phyloP scores from a whole-genome alignment of 2,329 filamentous ascomycete genomes.

The Venturia pyrina region DNA sequence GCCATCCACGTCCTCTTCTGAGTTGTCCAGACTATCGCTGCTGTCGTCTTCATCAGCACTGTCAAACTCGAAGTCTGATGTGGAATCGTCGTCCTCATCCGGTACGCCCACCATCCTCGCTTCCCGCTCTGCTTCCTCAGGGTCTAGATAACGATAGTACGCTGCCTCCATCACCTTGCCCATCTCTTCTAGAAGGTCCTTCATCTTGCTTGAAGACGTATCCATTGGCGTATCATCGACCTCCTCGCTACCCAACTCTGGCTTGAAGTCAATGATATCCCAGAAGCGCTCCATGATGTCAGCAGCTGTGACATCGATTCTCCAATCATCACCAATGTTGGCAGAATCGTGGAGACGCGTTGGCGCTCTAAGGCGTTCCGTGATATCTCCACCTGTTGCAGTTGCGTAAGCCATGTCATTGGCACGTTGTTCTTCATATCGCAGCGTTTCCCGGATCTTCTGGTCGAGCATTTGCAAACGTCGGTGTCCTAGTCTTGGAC shows the following conservation, averaged over 20 bases:
- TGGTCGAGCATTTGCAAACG: not conserved
- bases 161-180: not conserved
- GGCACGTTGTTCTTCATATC: not conserved
- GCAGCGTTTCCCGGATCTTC: not conserved
- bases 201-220: not conserved
- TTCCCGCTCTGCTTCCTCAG: not conserved
- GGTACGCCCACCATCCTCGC: not conserved
- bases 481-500: not conserved
- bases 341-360: not conserved
- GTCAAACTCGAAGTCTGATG: not conserved
- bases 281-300: slow-evolving; percentile 5
- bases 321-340: not conserved
- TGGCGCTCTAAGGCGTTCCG: not conserved
- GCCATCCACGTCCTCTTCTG: not conserved
- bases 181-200: not conserved
- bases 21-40: not conserved
- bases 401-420: not conserved
- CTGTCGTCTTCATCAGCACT: not conserved
- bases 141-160: not conserved
- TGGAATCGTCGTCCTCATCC: not conserved
- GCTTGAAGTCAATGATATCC: not conserved
- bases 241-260: not conserved
- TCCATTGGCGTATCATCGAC: not conserved
- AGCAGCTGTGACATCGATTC: not conserved
- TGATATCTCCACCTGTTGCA: not conserved